These are phyloP conservation scores for Globisporangium cylindrosporum DNA, from an alignment of 352 stramenopile species.

Conservation along the genomic window DNA sequence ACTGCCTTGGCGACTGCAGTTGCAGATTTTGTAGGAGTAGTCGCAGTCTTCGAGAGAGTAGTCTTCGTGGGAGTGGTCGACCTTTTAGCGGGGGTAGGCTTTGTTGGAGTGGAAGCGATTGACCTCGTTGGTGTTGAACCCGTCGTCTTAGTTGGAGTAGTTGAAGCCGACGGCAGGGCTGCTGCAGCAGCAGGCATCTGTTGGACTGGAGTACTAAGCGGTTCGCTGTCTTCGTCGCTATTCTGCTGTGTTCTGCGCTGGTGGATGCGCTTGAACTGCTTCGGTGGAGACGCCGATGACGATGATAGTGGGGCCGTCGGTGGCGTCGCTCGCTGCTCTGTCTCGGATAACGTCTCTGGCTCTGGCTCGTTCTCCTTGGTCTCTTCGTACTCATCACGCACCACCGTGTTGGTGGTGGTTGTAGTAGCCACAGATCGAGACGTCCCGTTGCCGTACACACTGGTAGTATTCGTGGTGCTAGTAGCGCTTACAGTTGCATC, in stretches of 20 bases:
- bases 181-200: background rate
- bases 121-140: no score
- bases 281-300: background rate
- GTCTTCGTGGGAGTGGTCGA: background rate
- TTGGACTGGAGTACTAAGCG: background rate
- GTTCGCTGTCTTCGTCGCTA: conserved; percentile 1
- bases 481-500: background rate
- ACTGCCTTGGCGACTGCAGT: background rate
- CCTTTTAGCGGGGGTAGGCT: no score
- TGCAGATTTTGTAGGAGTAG: background rate
- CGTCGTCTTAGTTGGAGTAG: background rate
- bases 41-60: background rate
- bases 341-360: background rate
- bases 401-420: background rate
- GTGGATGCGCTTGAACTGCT: conserved; percentile 7
- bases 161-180: background rate
- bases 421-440: background rate
- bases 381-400: conserved; percentile 4
- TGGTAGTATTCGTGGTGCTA: background rate
- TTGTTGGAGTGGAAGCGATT: background rate
- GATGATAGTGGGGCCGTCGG: background rate
- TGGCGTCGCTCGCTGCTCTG: background rate
- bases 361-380: conserved; percentile 13
- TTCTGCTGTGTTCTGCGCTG: background rate
- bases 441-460: background rate